phyloP scores from a whole-genome alignment of 176 grass and related monocot species.

The Ananas comosus region DNA sequence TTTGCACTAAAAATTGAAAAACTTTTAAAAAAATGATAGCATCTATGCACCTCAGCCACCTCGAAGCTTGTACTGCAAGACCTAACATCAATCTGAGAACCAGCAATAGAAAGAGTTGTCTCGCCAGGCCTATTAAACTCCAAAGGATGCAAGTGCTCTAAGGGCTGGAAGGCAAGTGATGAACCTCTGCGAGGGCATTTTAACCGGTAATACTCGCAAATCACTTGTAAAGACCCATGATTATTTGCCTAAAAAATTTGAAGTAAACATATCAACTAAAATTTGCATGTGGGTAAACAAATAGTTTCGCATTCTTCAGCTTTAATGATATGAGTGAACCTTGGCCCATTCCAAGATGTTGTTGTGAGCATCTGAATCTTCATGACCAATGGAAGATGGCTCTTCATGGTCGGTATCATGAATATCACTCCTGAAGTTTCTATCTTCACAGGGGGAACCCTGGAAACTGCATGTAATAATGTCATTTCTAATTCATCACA shows the following conservation, averaged over 20 bases:
- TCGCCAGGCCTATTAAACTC: conserved; percentile 87
- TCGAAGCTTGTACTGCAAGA: conserved; percentile 77
- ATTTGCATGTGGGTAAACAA: conserved; percentile 21
- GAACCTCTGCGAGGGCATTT: conserved; percentile 78
- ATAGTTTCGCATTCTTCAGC: neutral
- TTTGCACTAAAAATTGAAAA: neutral
- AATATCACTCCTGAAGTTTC: conserved; percentile 48
- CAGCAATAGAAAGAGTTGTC: conserved; percentile 93
- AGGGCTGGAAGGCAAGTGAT: conserved; percentile 72
- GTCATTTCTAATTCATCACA: neutral
- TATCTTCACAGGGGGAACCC: conserved; percentile 50
- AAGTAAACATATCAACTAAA: conserved; percentile 13
- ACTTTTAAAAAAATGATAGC: neutral
- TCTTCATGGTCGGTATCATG: conserved; percentile 57
- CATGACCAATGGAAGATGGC: conserved; percentile 79
- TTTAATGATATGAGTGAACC: conserved; percentile 31
- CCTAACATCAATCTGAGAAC: conserved; percentile 74
- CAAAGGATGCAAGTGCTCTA: conserved; percentile 90
- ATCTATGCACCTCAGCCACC: conserved; percentile 62
- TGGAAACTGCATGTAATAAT: conserved; percentile 43
- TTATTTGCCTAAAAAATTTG: conserved; percentile 65
- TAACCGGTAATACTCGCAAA: conserved; percentile 79
- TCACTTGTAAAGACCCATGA: conserved; percentile 78
- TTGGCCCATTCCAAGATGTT: conserved; percentile 89
- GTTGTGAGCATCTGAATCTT: conserved; percentile 47